Base-by-base conservation (phyloP, 2,329 filamentous ascomycete genomes). In the Cucurbitaria berberidis region DNA sequence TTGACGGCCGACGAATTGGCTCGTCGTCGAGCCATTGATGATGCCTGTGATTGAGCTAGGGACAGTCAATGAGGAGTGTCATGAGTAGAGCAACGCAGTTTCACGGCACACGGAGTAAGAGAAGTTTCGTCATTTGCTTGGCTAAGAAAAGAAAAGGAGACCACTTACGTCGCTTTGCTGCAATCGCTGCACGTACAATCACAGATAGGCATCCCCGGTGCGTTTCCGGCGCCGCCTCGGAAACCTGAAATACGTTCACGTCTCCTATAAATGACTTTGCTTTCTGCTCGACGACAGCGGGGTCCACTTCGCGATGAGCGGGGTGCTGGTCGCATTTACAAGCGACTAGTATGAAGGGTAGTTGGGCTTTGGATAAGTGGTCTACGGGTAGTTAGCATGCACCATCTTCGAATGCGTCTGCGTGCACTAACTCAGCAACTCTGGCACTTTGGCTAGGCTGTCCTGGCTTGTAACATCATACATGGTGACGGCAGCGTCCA, bases 271-370 rank as follows among this genome's bases (percentile, higher is more conserved):
- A 83, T 63, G 74, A 70, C 59, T 77, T 80, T 34, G 89, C 90
- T 60, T 84, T 80, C 43, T 83, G 77, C 67, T 90, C 87, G 51
- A 95, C 82, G 49, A 79, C 83, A 24, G 86, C 81, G 13, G 88
- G 84, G 67, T 93, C 86, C 50, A 96, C 81, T 69, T 91, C 84
- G 68, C 89, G 87, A 53, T 86, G 80, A 52, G 84, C 82, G 57
- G 88, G 84, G 42, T 88, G 86, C 45, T 86, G 84, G 74, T 97
- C 93, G 79, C 91, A 96, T 81, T 97, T 97, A 74, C 88, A 93
- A 49, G 91, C 91, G 45, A 96, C 90, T 36, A 97, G 83, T 57
- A 93, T 83, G 47, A 89, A 89, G 8, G 93, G 91, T 34, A 96
- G 77, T 21, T 83, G 82, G 16, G 89, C 86, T 64, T 88, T 89